A percentile compares a stretch with the other conserved stretches of the same genome.
phyloP scores from a whole-genome alignment of 169 alveolate species.

The Cryptosporidium tyzzeri region DNA sequence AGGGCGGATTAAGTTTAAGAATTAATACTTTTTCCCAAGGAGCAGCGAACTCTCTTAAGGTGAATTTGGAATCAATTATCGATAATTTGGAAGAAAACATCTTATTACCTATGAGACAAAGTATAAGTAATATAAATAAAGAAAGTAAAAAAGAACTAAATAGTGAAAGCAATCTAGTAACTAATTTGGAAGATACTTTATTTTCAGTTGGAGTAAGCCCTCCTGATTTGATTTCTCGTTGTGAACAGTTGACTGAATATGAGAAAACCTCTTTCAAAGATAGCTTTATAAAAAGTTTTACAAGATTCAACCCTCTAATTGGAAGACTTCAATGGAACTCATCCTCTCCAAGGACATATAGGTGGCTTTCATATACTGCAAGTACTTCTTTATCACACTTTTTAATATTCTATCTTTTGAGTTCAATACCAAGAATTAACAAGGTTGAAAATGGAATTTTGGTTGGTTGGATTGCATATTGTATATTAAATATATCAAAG shows the following conservation, averaged over 20 bases:
- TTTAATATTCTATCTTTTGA: slow-evolving; percentile 44
- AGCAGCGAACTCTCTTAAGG: slow-evolving; percentile 54
- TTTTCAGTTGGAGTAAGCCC: slow-evolving; percentile 63
- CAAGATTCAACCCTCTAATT: slow-evolving; percentile 25
- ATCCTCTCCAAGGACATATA: slow-evolving; percentile 56
- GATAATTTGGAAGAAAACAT: slow-evolving; percentile 43
- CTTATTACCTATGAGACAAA: slow-evolving; percentile 39
- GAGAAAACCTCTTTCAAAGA: slow-evolving; percentile 30
- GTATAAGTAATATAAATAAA: background rate
- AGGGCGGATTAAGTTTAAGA: slow-evolving; percentile 50
- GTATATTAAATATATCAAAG: slow-evolving; percentile 55
- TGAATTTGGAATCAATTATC: slow-evolving; percentile 28
- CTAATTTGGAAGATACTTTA: slow-evolving; percentile 5
- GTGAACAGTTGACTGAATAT: slow-evolving; percentile 32
- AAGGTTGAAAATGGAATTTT: slow-evolving; percentile 56
- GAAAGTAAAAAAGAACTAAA: background rate
- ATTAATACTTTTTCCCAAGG: slow-evolving; percentile 63
- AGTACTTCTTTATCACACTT: slow-evolving; percentile 63
- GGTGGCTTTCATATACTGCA: slow-evolving; percentile 69
- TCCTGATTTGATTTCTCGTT: slow-evolving; percentile 63
- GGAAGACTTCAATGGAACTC: slow-evolving; percentile 72
- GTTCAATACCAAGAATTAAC: slow-evolving; percentile 33
- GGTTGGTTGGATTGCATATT: slow-evolving; percentile 72
- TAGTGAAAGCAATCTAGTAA: background rate
- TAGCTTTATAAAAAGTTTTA: slow-evolving; percentile 39